Evolutionary conservation across 2,329 filamentous ascomycete genomes (phyloP).

Genomic region (Lachnellula subtilissima): DNA sequence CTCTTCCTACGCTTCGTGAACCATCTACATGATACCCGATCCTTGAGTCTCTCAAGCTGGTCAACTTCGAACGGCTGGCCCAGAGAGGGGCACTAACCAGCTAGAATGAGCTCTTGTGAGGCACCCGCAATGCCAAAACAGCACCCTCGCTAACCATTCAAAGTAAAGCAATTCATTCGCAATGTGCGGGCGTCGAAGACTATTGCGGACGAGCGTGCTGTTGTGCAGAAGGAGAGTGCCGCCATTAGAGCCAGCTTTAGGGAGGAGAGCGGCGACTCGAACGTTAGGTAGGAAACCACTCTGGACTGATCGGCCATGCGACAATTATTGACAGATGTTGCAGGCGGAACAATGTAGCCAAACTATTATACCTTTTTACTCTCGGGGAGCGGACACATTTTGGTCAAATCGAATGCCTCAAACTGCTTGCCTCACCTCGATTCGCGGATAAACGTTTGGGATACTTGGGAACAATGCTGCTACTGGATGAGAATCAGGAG

Average conservation of each 20-base stretch:
- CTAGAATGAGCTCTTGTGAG: constrained; percentile 34
- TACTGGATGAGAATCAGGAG: constrained; percentile 97
- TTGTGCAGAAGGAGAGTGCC: constrained; percentile 98
- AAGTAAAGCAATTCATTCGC: constrained; percentile 99
- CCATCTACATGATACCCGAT: neutral
- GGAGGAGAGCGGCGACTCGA: constrained; percentile 91
- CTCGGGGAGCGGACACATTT: constrained; percentile 97
- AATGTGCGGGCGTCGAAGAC: constrained; percentile 98
- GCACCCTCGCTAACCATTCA: constrained; percentile 15
- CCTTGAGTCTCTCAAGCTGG: constrained; percentile 10
- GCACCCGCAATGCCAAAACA: constrained; percentile 10
- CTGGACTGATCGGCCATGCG: neutral
- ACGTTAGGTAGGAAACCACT: constrained; percentile 64
- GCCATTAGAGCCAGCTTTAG: constrained; percentile 96
- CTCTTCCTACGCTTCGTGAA: neutral
- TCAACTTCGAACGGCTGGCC: constrained; percentile 23
- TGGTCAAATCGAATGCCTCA: constrained; percentile 98
- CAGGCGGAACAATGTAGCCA: constrained; percentile 98
- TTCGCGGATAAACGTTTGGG: constrained; percentile 97
- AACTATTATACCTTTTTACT: constrained; percentile 96
- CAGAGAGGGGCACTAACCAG: constrained; percentile 28
- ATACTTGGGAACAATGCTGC: constrained; percentile 90
- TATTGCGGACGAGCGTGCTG: constrained; percentile 95
- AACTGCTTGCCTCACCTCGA: constrained; percentile 90
- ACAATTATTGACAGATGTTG: constrained; percentile 12